phyloP scores from a whole-genome alignment of 805 yeast species.

The Cyberlindnera subsufficiens region DNA sequence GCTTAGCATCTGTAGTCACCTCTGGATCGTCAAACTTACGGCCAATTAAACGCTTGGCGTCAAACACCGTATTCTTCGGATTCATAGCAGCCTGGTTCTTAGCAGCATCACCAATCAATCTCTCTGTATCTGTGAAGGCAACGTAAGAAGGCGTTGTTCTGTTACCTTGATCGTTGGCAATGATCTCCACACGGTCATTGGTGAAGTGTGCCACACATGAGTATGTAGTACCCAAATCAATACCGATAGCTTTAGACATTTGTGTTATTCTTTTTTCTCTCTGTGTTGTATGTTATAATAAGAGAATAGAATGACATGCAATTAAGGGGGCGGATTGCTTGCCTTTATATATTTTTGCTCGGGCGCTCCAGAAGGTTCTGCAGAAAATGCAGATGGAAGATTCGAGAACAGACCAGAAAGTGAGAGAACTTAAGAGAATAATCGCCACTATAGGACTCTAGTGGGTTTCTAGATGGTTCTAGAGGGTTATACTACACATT shows the following conservation, averaged over 20 bases:
- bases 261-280: conserved; percentile 8
- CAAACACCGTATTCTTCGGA: conserved; percentile 89
- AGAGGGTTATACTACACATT: too few species aligned
- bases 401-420: too few species aligned
- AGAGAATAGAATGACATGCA: background rate
- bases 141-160: conserved; percentile 97
- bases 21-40: conserved; percentile 74
- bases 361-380: conserved; percentile 8
- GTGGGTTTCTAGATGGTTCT: too few species aligned
- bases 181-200: conserved; percentile 87
- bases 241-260: conserved; percentile 64
- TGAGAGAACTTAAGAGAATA: too few species aligned
- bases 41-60: conserved; percentile 93
- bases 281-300: background rate
- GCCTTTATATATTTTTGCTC: conserved; percentile 6
- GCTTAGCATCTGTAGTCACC: conserved; percentile 75
- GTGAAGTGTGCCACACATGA: conserved; percentile 91
- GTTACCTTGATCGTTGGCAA: conserved; percentile 98
- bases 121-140: conserved; percentile 92
- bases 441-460: too few species aligned
- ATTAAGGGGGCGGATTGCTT: background rate
- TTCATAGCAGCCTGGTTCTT: conserved; percentile 98
- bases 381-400: background rate
- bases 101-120: conserved; percentile 96
- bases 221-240: conserved; percentile 96